phyloP scores from a whole-genome alignment of 2,329 filamentous ascomycete species.

The Lomentospora prolificans region DNA sequence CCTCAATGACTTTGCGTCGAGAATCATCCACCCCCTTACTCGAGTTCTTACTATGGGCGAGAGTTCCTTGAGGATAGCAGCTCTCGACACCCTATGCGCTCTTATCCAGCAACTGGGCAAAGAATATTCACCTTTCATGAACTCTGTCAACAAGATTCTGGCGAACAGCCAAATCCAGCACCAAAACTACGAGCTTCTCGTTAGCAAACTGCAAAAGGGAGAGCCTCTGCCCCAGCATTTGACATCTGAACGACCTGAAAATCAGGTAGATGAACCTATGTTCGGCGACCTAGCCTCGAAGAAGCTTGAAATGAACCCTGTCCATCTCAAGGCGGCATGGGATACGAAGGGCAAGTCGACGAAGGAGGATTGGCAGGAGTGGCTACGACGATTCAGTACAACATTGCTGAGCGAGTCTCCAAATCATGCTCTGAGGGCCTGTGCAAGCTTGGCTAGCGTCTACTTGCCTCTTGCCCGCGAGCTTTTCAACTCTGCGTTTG shows the following conservation, averaged over 20 bases:
- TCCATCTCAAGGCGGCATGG: constrained; percentile 95
- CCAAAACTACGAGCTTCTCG: constrained; percentile 82
- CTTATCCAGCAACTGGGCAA: constrained; percentile 92
- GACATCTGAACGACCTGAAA: constrained; percentile 72
- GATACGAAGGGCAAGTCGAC: constrained; percentile 95
- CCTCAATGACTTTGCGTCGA: constrained; percentile 89
- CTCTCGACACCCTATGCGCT: constrained; percentile 87
- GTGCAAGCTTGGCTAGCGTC: constrained; percentile 79
- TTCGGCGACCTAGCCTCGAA: constrained; percentile 81
- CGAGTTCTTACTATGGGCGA: constrained; percentile 70
- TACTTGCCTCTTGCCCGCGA: constrained; percentile 87
- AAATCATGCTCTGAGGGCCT: constrained; percentile 88
- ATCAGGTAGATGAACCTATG: constrained; percentile 68
- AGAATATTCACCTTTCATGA: constrained; percentile 90
- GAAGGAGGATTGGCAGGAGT: constrained; percentile 98
- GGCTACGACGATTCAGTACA: constrained; percentile 93
- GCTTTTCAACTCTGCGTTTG: constrained; percentile 97
- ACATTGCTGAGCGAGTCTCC: constrained; percentile 91
- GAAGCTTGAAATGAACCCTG: constrained; percentile 94
- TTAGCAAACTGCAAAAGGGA: constrained; percentile 87
- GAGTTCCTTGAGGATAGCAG: constrained; percentile 63
- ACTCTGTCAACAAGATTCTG: constrained; percentile 83
- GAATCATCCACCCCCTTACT: constrained; percentile 89
- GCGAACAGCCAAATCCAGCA: constrained; percentile 74
- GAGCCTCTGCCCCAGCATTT: constrained; percentile 93